These are phyloP conservation scores for Scutellaria galericulata DNA, from an alignment of 257 asterid species.

Conservation along the genomic window DNA sequence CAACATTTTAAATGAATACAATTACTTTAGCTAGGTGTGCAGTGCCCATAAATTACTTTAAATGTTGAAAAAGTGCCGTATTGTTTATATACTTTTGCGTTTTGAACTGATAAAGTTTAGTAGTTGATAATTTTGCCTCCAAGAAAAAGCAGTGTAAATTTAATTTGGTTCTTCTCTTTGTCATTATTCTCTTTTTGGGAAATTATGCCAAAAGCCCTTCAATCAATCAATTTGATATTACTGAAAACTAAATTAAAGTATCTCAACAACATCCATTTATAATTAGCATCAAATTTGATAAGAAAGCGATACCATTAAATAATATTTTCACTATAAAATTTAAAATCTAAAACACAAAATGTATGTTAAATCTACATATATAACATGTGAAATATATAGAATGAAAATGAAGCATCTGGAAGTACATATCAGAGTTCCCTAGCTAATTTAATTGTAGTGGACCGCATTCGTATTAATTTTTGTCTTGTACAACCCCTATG, in stretches of 20 bases:
- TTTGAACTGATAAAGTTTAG: slow-evolving; percentile 11
- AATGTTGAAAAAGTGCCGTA: not conserved
- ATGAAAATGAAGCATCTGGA: not conserved
- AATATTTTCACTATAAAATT: too few species aligned
- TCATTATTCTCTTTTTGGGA: slow-evolving; percentile 21
- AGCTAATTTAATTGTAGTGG: not conserved
- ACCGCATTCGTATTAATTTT: slow-evolving; percentile 12
- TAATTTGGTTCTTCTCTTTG: slow-evolving; percentile 20
- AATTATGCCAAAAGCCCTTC: slow-evolving; percentile 27
- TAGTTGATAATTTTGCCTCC: slow-evolving; percentile 24
- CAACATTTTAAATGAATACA: not conserved
- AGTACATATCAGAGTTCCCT: not conserved
- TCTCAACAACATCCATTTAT: too few species aligned
- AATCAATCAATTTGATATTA: slow-evolving; percentile 5
- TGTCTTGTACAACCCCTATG: not conserved
- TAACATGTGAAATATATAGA: not conserved
- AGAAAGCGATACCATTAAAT: too few species aligned
- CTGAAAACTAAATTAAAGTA: too few species aligned
- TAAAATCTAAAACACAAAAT: too few species aligned
- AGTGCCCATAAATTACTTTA: not conserved
- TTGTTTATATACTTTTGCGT: slow-evolving; percentile 13
- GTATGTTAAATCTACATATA: not conserved
- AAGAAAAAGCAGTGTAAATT: slow-evolving; percentile 19
- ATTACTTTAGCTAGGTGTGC: not conserved
- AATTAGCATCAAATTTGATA: too few species aligned